Conservation (phyloP, 352 stramenopile genomes). For the Plasmopara viticola region DNA sequence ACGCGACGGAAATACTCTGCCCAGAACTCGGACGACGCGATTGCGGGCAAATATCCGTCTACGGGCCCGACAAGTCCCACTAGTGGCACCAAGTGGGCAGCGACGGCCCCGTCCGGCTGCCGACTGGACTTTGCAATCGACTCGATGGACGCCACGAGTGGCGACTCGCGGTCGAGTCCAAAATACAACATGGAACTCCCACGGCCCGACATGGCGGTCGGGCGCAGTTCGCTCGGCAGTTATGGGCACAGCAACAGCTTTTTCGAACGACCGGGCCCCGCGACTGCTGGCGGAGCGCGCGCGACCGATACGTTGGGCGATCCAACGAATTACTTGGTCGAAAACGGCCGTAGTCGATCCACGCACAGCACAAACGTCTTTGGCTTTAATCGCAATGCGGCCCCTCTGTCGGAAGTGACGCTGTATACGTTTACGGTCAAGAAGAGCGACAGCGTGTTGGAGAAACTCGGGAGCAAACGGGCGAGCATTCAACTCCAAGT, state of each 20-base stretch:
- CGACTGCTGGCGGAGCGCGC: conserved; percentile 19
- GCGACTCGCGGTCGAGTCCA: conserved; percentile 16
- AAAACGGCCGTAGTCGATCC: conserved; percentile 62
- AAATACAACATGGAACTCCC: conserved; percentile 61
- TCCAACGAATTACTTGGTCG: conserved; percentile 39
- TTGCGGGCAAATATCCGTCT: conserved; percentile 13
- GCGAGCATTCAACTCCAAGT: conserved; percentile 79
- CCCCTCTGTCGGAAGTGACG: conserved; percentile 58
- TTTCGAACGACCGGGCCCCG: conserved; percentile 26
- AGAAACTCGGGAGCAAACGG: conserved; percentile 77
- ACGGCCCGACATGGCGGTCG: conserved; percentile 26
- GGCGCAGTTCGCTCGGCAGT: conserved; percentile 37
- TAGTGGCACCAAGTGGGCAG: conserved; percentile 9
- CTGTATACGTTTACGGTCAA: conserved; percentile 84
- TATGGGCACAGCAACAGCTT: conserved; percentile 30
- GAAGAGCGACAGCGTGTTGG: conserved; percentile 78
- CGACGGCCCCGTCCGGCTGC: conserved; percentile 13
- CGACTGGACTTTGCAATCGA: conserved; percentile 16
- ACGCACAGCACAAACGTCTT: conserved; percentile 70
- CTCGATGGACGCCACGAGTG: conserved; percentile 4
- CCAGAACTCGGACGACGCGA: conserved; percentile 9
- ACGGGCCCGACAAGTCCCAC: conserved; percentile 6
- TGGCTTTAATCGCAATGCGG: conserved; percentile 45
- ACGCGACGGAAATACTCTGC: conserved; percentile 16
- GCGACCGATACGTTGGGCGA: conserved; percentile 28